phyloP scores from a whole-genome alignment of 176 grass and related monocot species.

The Triticum dicoccoides region DNA sequence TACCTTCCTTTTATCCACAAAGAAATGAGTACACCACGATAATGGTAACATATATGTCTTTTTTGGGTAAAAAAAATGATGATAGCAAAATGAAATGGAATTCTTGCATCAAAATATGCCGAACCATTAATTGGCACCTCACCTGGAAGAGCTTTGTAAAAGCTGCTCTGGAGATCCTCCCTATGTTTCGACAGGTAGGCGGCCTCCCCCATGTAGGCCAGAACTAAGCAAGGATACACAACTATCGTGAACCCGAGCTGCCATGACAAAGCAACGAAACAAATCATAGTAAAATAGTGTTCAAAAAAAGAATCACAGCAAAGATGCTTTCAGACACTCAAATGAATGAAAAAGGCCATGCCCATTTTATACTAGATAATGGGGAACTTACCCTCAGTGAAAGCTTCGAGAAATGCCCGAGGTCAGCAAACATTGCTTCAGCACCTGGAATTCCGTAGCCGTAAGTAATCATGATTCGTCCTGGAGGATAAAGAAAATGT shows the following conservation, averaged over 20 bases:
- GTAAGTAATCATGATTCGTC: background rate
- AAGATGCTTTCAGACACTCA: background rate
- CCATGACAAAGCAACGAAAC: conserved; percentile 29
- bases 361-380: background rate
- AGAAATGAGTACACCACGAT: no score
- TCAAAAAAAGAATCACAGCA: background rate
- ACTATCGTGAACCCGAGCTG: conserved; percentile 78
- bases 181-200: conserved; percentile 83
- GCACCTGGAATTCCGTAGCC: conserved; percentile 48
- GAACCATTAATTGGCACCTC: background rate
- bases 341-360: background rate
- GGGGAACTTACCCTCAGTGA: conserved; percentile 51
- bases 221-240: conserved; percentile 86
- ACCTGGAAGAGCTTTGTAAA: conserved; percentile 94
- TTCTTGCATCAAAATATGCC: background rate
- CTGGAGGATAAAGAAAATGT: no score
- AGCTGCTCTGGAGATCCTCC: conserved; percentile 83
- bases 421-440: conserved; percentile 97
- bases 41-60: no score
- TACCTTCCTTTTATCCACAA: background rate
- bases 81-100: background rate
- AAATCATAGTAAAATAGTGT: background rate
- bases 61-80: background rate
- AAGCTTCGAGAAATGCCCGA: conserved; percentile 86
- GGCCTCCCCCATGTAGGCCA: conserved; percentile 96